Evolutionary conservation across 2,329 filamentous ascomycete genomes (phyloP), one percentile per base, ranked within the genome.

Genomic region (Penicillium janthinellum): DNA sequence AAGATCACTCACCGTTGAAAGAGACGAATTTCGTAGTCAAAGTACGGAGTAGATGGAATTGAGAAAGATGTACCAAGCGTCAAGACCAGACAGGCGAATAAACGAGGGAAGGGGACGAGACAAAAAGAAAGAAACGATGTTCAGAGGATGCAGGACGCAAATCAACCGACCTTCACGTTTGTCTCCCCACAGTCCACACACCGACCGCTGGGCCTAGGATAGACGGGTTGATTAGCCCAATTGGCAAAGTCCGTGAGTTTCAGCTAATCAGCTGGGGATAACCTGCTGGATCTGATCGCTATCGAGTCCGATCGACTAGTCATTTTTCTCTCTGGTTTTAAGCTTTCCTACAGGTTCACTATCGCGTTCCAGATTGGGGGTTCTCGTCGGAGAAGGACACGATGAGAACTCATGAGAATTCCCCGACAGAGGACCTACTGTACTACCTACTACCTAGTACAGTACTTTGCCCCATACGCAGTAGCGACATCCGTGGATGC

Each of bases 1-100:
- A 38, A 41, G 35, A 50, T n/a, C 31, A 64, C 64, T 68, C 57
- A 68, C 67, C 39, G 54, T 38, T 12, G 49, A 25, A 47, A 56
- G 44, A 58, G 6, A 47, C 28, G 25, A 31, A 17, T 47, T 47
- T n/a, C 44, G 17, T 34, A 45, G 42, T 31, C 31, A 31, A 5
- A 31, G 22, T 22, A 22, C 22, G 22, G 22, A 52, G 25, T 22
- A 4, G 34, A 35, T 12, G 7, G 22, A 57, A 49, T 47, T 44
- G 54, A 56, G 49, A 62, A 57, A 34, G 53, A 63, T 60, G 17
- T 12, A 35, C 15, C 22, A 17, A 31, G n/a, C 4, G 55, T 25
- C 45, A 15, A 57, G 51, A 61, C 10, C 25, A 39, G 50, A 28
- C 38, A 41, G 22, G 37, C 14, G 38, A 50, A 42, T 35, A 11